A percentile compares a stretch with the other conserved stretches of the same genome.
Evolutionary conservation across 352 stramenopile species (phyloP).

Genomic region (Phytophthora quininea): DNA sequence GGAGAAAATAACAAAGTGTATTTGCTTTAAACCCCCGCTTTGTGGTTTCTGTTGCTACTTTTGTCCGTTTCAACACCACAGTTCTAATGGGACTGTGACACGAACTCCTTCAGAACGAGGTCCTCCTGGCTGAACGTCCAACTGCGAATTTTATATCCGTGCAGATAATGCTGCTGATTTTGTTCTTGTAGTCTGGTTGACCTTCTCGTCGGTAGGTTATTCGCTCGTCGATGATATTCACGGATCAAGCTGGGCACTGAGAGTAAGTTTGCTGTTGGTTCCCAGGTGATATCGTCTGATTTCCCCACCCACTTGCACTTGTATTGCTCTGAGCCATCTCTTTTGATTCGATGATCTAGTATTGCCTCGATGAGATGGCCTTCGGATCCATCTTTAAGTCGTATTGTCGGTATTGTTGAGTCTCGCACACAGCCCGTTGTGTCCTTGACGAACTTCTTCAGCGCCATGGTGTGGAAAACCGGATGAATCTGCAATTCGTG

Average conservation of each 20-base stretch:
- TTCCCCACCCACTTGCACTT: conserved; percentile 13
- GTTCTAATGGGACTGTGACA: too few species aligned
- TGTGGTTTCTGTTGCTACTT: too few species aligned
- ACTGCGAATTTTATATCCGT: too few species aligned
- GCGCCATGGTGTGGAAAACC: not conserved
- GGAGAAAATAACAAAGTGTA: too few species aligned
- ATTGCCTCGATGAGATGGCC: too few species aligned
- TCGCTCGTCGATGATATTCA: conserved; percentile 1
- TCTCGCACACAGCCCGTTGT: too few species aligned
- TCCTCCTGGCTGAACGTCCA: too few species aligned
- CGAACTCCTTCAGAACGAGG: too few species aligned
- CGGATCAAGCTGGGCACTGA: conserved; percentile 6
- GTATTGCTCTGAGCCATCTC: not conserved
- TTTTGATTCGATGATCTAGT: not conserved
- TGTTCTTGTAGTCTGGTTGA: not conserved
- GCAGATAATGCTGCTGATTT: too few species aligned
- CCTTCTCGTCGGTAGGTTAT: not conserved
- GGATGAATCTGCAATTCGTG: not conserved
- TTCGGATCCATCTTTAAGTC: conserved; percentile 7
- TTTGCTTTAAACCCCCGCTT: too few species aligned
- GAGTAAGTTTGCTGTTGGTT: conserved; percentile 2
- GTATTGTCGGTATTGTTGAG: conserved; percentile 3
- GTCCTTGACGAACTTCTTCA: not conserved
- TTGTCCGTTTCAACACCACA: too few species aligned
- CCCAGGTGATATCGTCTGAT: conserved; percentile 8